Evolutionary conservation across 257 asterid species (phyloP).

Genomic region (Penstemon davidsonii): DNA sequence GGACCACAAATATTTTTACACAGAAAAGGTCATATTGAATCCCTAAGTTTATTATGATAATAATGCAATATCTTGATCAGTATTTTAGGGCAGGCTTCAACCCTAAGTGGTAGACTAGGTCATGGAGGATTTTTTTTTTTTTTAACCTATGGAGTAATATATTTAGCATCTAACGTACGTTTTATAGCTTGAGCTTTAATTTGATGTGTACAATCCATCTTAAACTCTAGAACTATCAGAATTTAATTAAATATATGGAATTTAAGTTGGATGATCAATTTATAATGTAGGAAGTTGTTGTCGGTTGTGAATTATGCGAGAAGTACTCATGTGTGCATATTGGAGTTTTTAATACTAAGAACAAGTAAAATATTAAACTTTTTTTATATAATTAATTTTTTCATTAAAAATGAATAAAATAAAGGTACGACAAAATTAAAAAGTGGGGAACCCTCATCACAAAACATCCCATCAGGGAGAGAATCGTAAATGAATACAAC

Average conservation of each 20-base stretch:
- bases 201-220: slow-evolving; percentile 20
- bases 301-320: not conserved
- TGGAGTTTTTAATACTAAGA: no score
- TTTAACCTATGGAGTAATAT: slow-evolving; percentile 1
- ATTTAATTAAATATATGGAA: slow-evolving; percentile 6
- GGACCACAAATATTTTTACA: slow-evolving; percentile 15
- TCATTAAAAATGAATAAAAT: no score
- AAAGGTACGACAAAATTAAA: no score
- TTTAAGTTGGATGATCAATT: slow-evolving; percentile 11
- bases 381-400: no score
- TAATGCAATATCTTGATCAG: slow-evolving; percentile 9
- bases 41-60: slow-evolving; percentile 13
- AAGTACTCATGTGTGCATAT: no score
- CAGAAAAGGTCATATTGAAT: not conserved
- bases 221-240: slow-evolving; percentile 13
- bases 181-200: not conserved
- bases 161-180: not conserved
- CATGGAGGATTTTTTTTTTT: not conserved
- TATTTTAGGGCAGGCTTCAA: slow-evolving; percentile 23
- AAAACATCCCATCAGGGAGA: no score
- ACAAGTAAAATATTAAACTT: no score
- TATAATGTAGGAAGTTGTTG: not conserved
- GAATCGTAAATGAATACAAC: no score
- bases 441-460: no score
- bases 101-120: slow-evolving; percentile 24